Percentiles rank a stretch among this genome's conserved stretches.
Conservation (phyloP, 306 rosid genomes). For the Rosa rugosa region DNA sequence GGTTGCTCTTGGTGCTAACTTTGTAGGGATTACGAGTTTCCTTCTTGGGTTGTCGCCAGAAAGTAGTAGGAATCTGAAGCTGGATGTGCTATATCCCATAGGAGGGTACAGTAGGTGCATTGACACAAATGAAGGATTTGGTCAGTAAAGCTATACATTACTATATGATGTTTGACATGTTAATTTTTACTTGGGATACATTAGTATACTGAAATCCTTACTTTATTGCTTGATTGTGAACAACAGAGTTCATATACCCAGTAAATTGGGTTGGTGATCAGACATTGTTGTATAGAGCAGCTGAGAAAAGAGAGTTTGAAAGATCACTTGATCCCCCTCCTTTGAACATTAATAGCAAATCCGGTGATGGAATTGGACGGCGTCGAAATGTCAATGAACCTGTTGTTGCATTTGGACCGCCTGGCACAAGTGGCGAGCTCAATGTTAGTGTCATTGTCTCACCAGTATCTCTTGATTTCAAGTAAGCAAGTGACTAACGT, state of each 20-base stretch:
- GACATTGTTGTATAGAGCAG: conserved; percentile 70
- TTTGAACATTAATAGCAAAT: conserved; percentile 20
- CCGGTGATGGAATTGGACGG: conserved; percentile 23
- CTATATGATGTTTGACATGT: neutral
- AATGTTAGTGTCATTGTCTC: conserved; percentile 88
- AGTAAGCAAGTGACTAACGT: conserved; percentile 39
- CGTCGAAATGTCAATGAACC: conserved; percentile 62
- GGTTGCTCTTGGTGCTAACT: conserved; percentile 83
- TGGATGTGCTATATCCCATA: conserved; percentile 74
- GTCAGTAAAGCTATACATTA: conserved; percentile 34
- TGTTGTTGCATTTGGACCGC: conserved; percentile 81
- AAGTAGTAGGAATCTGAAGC: conserved; percentile 58
- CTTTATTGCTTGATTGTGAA: conserved; percentile 2
- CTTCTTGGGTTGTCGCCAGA: conserved; percentile 69
- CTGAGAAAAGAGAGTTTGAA: conserved; percentile 64
- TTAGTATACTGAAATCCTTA: neutral
- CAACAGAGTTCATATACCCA: conserved; percentile 82
- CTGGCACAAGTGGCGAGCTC: conserved; percentile 85
- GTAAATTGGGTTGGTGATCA: conserved; percentile 92
- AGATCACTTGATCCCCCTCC: conserved; percentile 83
- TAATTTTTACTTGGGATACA: neutral
- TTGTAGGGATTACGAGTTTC: conserved; percentile 70
- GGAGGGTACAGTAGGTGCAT: conserved; percentile 73
- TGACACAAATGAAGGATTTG: conserved; percentile 79
- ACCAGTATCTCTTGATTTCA: conserved; percentile 69